Evolutionary conservation across 2,329 filamentous ascomycete species (phyloP).

Genomic region (Graphiopsis chlorocephala): DNA sequence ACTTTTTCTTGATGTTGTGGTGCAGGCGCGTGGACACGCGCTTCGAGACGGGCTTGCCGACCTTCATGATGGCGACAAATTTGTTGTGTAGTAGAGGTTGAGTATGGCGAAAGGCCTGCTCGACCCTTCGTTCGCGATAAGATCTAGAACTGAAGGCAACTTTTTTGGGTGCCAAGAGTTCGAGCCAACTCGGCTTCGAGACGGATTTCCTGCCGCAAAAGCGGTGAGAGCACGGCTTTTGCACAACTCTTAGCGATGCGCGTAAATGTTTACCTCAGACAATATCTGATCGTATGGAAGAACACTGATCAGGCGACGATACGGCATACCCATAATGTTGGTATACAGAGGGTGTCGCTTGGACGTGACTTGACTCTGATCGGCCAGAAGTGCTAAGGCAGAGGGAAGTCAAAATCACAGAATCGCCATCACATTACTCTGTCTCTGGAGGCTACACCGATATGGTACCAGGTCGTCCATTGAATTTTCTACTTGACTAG

Average conservation of each 20-base stretch:
- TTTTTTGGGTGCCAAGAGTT: slow-evolving; percentile 10
- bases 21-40: slow-evolving; percentile 82
- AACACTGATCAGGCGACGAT: not conserved
- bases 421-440: not conserved
- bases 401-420: not conserved
- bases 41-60: slow-evolving; percentile 80
- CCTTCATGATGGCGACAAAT: slow-evolving; percentile 28
- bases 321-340: not conserved
- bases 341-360: not conserved
- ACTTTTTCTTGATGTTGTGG: slow-evolving; percentile 94
- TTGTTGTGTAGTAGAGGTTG: not conserved
- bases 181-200: not conserved
- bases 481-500: not conserved
- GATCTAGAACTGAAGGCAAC: slow-evolving; percentile 7
- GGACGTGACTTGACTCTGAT: too few relatives aligned
- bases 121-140: slow-evolving; percentile 3
- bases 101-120: not conserved
- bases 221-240: not conserved
- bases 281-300: not conserved
- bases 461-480: too few relatives aligned
- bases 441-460: not conserved
- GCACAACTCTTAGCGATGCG: not conserved
- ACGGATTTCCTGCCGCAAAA: not conserved
- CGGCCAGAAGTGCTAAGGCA: not conserved
- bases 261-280: too few relatives aligned